Evolutionary conservation across 2,329 filamentous ascomycete species (phyloP).

Genomic region (Ascochyta clinopodiicola): DNA sequence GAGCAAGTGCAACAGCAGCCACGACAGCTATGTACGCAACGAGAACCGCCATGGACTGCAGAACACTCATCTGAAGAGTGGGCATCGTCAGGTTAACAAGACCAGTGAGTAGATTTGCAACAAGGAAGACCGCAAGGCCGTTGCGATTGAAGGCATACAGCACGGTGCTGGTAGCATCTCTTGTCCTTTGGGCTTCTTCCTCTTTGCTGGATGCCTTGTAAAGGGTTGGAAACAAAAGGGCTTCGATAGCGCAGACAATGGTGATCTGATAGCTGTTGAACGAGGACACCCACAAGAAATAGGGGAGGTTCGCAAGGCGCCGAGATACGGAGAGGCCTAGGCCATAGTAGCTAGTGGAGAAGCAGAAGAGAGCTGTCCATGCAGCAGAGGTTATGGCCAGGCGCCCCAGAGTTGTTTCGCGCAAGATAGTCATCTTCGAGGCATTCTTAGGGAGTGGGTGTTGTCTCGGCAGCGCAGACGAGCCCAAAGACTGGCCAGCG

Average conservation of each 20-base stretch:
- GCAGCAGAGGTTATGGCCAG: slow-evolving; percentile 69
- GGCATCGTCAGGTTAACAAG: slow-evolving; percentile 85
- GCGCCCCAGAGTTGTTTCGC: slow-evolving; percentile 65
- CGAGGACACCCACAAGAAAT: slow-evolving; percentile 88
- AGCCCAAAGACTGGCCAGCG: slow-evolving; percentile 82
- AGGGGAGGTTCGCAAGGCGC: slow-evolving; percentile 89
- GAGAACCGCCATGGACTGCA: slow-evolving; percentile 75
- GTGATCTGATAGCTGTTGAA: slow-evolving; percentile 88
- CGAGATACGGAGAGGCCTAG: slow-evolving; percentile 74
- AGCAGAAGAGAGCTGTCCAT: slow-evolving; percentile 74
- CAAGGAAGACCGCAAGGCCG: slow-evolving; percentile 81
- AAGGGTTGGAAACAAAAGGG: slow-evolving; percentile 75
- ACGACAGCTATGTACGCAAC: slow-evolving; percentile 73
- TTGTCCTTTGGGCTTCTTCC: slow-evolving; percentile 69
- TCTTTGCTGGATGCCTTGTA: slow-evolving; percentile 63
- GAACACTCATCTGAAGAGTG: slow-evolving; percentile 74
- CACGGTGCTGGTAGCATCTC: slow-evolving; percentile 78
- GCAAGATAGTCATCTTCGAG: slow-evolving; percentile 55
- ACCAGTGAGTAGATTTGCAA: slow-evolving; percentile 89
- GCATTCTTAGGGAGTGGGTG: slow-evolving; percentile 53
- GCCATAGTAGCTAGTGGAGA: slow-evolving; percentile 75
- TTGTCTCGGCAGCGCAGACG: slow-evolving; percentile 73
- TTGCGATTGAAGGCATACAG: slow-evolving; percentile 87
- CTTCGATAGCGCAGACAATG: slow-evolving; percentile 79
- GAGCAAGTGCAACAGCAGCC: slow-evolving; percentile 69